phyloP scores from a whole-genome alignment of 1,284 basidiomycete genomes.

The Sphaerobolus stellatus region DNA sequence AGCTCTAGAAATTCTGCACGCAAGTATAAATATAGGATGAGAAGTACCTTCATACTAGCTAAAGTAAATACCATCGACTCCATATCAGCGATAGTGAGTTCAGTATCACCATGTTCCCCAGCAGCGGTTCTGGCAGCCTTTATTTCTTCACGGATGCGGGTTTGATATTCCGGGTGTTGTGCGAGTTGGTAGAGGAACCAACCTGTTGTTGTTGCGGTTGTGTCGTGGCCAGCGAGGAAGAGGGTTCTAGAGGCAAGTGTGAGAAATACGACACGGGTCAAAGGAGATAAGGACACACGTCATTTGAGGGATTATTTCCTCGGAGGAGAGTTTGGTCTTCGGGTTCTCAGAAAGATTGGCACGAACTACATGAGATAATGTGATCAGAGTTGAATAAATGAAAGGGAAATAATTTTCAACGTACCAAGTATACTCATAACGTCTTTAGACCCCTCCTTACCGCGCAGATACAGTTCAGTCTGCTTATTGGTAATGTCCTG shows the following conservation, averaged over 20 bases:
- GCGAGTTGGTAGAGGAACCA: constrained; percentile 46
- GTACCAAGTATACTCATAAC: constrained; percentile 44
- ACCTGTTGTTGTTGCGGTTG: constrained; percentile 49
- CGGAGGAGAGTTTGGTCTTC: constrained; percentile 44
- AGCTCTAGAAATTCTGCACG: too few species aligned
- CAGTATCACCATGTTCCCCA: constrained; percentile 36
- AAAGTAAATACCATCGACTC: constrained; percentile 51
- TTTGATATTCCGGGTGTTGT: constrained; percentile 38
- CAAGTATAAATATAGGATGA: too few species aligned
- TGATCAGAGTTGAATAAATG: neutral
- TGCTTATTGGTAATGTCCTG: constrained; percentile 43
- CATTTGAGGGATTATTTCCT: constrained; percentile 57
- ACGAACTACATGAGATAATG: constrained; percentile 38
- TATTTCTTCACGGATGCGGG: constrained; percentile 42
- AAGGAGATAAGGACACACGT: neutral
- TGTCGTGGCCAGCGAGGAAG: constrained; percentile 55
- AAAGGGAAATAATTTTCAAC: constrained; percentile 4
- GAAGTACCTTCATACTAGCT: constrained; percentile 54
- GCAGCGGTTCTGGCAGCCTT: constrained; percentile 33
- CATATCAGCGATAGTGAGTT: constrained; percentile 45
- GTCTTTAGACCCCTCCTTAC: constrained; percentile 33
- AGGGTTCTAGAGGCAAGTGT: constrained; percentile 46
- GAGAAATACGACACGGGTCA: neutral
- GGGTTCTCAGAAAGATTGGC: constrained; percentile 50
- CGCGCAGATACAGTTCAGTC: constrained; percentile 30